phyloP scores from a whole-genome alignment of 176 grass and related monocot genomes.

The Phoenix roebelenii region DNA sequence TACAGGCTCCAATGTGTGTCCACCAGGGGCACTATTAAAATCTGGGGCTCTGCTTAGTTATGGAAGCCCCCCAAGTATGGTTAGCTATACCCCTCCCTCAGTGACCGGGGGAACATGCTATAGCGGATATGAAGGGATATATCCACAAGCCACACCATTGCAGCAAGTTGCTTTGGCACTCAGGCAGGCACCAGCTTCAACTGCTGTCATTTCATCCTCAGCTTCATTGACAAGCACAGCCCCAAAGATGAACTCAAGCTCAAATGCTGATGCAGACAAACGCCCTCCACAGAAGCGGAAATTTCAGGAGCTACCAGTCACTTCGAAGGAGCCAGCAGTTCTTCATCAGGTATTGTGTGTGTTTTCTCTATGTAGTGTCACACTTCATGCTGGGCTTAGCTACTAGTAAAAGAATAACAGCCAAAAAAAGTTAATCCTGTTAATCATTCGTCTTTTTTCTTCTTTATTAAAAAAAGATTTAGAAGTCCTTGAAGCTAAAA shows the following conservation, averaged over 20 bases:
- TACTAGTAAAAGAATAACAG: no score
- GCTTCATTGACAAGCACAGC: slow-evolving; percentile 12
- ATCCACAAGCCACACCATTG: slow-evolving; percentile 79
- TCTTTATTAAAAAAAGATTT: no score
- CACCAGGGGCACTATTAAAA: slow-evolving; percentile 22
- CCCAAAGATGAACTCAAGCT: slow-evolving; percentile 26
- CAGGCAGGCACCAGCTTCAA: slow-evolving; percentile 44
- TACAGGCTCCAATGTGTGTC: slow-evolving; percentile 9
- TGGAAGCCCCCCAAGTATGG: slow-evolving; percentile 27
- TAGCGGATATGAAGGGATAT: slow-evolving; percentile 70
- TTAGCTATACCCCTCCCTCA: slow-evolving; percentile 31
- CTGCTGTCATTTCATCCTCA: slow-evolving; percentile 30
- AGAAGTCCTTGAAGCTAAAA: no score
- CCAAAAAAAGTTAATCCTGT: no score
- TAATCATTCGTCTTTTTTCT: no score
- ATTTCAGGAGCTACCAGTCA: slow-evolving; percentile 77
- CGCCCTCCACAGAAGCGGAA: slow-evolving; percentile 61
- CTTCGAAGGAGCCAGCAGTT: slow-evolving; percentile 23
- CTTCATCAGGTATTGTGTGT: slow-evolving; percentile 38
- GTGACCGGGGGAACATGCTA: slow-evolving; percentile 52
- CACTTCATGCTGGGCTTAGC: no score
- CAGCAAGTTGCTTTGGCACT: slow-evolving; percentile 88
- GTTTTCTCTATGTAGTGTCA: no score
- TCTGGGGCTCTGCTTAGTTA: slow-evolving; percentile 17
- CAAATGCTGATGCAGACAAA: slow-evolving; percentile 38